Conservation (phyloP, 495 filamentous ascomycete species). For the Bacidia gigantensis region DNA sequence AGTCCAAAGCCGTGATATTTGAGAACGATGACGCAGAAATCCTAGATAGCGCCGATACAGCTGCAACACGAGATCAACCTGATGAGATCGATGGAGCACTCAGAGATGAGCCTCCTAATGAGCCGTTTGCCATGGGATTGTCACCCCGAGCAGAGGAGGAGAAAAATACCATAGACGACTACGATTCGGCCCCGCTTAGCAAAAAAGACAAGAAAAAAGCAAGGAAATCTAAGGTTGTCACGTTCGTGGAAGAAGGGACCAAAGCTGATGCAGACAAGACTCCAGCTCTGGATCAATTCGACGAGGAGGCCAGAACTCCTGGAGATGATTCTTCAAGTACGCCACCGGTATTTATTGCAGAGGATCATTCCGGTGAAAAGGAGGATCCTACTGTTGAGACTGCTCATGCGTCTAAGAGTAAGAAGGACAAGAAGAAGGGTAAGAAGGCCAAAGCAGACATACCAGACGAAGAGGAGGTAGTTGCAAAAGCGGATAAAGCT, state of each 20-base stretch:
- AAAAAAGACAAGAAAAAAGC: conserved; percentile 32
- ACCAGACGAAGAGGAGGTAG: conserved; percentile 14
- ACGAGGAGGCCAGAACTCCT: background rate
- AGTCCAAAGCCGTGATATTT: conserved; percentile 19
- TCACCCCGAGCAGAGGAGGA: background rate
- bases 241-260: conserved; percentile 14
- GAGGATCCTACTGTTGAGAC: conserved; percentile 10
- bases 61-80: background rate
- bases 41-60: background rate
- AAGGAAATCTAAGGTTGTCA: conserved; percentile 22
- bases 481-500: background rate
- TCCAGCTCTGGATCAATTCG: background rate
- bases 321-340: background rate
- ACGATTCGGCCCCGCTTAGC: conserved; percentile 24
- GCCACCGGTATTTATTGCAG: background rate
- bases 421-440: conserved; percentile 33
- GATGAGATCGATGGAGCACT: background rate
- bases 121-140: background rate
- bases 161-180: conserved; percentile 7
- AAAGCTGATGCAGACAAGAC: background rate
- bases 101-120: background rate
- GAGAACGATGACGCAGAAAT: conserved; percentile 16
- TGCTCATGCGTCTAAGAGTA: conserved; percentile 26
- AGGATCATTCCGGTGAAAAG: background rate
- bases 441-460: conserved; percentile 28